A percentile compares a stretch with the other conserved stretches of the same genome.
Conservation (phyloP, 306 rosid species). For the Argentina anserina region DNA sequence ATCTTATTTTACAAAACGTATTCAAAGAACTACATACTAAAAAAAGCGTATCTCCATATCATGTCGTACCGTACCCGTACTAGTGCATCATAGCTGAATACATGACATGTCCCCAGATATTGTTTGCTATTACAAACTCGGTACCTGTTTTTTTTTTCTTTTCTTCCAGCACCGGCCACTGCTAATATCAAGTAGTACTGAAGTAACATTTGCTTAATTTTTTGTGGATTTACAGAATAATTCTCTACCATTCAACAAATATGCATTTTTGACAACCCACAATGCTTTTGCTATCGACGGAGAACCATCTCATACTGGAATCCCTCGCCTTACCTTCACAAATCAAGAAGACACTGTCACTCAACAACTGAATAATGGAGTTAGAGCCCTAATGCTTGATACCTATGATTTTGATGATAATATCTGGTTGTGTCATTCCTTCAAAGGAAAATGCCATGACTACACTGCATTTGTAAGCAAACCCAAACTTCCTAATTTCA, state of each 20-base stretch:
- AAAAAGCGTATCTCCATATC: too few species aligned
- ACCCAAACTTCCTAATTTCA: neutral
- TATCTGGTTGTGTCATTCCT: slow-evolving; percentile 93
- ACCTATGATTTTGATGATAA: slow-evolving; percentile 74
- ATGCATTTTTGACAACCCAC: slow-evolving; percentile 86
- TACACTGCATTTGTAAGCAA: slow-evolving; percentile 79
- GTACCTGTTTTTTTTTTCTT: neutral
- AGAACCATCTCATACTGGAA: slow-evolving; percentile 58
- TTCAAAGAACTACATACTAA: too few species aligned
- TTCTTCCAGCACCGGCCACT: neutral
- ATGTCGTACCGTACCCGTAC: too few species aligned
- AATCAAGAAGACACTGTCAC: slow-evolving; percentile 77
- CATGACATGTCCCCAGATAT: too few species aligned
- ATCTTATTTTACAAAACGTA: too few species aligned
- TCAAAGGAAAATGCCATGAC: slow-evolving; percentile 59
- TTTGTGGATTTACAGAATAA: slow-evolving; percentile 43
- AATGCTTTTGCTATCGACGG: slow-evolving; percentile 72
- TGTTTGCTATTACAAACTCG: neutral
- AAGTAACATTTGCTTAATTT: neutral
- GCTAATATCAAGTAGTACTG: neutral
- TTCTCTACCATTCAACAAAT: slow-evolving; percentile 87
- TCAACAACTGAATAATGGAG: slow-evolving; percentile 80
- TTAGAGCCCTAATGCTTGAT: slow-evolving; percentile 74
- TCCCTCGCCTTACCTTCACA: slow-evolving; percentile 53
- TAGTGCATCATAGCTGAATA: too few species aligned